phyloP scores from a whole-genome alignment of 176 grass and related monocot species.

The Zizania latifolia region DNA sequence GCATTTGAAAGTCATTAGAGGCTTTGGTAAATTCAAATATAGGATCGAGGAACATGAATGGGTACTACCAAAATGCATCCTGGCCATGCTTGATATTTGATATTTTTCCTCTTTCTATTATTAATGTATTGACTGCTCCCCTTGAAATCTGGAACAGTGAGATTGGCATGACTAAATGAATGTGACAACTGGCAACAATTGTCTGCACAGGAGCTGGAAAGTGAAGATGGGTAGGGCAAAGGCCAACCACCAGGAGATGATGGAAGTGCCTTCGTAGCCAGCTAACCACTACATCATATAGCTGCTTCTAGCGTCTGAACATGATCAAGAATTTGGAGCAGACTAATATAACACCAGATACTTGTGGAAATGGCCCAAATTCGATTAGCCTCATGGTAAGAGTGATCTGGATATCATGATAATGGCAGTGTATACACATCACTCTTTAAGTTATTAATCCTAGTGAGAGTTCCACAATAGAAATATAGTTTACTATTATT shows the following conservation, averaged over 20 bases:
- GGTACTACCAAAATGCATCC: background rate
- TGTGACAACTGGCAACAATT: background rate
- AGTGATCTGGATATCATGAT: background rate
- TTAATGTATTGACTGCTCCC: background rate
- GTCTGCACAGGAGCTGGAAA: background rate
- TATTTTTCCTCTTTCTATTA: background rate
- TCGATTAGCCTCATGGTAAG: background rate
- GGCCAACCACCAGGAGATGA: background rate
- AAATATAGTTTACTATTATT: conserved; percentile 1
- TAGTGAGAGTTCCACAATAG: background rate
- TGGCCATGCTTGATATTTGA: too few species aligned
- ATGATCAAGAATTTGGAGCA: background rate
- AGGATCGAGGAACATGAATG: background rate
- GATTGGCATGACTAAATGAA: background rate
- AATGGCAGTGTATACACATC: background rate
- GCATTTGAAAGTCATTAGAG: background rate
- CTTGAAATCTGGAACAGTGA: conserved; percentile 25
- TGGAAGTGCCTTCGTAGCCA: background rate
- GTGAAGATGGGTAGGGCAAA: background rate
- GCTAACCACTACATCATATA: background rate
- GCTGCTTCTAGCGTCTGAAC: background rate
- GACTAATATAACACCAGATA: background rate
- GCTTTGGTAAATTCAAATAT: background rate
- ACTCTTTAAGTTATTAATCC: background rate
- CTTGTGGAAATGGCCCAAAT: background rate